A percentile compares a stretch with the other conserved stretches of the same genome.
phyloP scores from a whole-genome alignment of 176 grass and related monocot species.

The Pontederia paniculata region DNA sequence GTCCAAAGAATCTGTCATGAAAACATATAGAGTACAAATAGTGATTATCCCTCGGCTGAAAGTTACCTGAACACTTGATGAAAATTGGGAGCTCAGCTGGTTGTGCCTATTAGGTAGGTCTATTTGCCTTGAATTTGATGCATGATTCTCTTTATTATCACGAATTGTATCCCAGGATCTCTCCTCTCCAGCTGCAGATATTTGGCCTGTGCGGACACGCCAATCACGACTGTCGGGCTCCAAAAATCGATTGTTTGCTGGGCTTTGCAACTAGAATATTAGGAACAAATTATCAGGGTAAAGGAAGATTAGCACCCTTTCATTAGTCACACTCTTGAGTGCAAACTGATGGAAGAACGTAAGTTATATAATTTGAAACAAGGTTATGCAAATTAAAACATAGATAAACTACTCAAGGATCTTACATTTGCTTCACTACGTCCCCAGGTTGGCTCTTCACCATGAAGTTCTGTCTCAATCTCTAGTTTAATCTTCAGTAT shows the following conservation, averaged over 20 bases:
- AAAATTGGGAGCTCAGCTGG: slow-evolving; percentile 38
- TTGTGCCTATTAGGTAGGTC: slow-evolving; percentile 47
- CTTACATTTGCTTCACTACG: slow-evolving; percentile 62
- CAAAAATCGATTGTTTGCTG: slow-evolving; percentile 43
- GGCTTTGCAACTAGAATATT: slow-evolving; percentile 39
- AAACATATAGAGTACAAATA: background rate
- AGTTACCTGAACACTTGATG: slow-evolving; percentile 48
- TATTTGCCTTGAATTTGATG: slow-evolving; percentile 42
- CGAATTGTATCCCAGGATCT: slow-evolving; percentile 73
- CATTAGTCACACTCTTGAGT: slow-evolving; percentile 1
- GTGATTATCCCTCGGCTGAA: background rate
- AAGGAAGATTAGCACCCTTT: slow-evolving; percentile 5
- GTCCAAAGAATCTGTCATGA: background rate
- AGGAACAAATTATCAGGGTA: slow-evolving; percentile 4
- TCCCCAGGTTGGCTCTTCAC: slow-evolving; percentile 65
- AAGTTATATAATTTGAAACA: background rate
- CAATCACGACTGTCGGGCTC: slow-evolving; percentile 83
- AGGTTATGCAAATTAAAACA: background rate
- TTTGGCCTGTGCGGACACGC: slow-evolving; percentile 50
- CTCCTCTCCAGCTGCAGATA: slow-evolving; percentile 40
- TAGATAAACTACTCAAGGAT: slow-evolving; percentile 2
- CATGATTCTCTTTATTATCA: slow-evolving; percentile 51
- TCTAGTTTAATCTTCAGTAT: slow-evolving; percentile 88
- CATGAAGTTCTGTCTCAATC: slow-evolving; percentile 70
- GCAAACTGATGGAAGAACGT: background rate